Conservation (phyloP, 139 green algal species). For the Coelastrella sp. region DNA sequence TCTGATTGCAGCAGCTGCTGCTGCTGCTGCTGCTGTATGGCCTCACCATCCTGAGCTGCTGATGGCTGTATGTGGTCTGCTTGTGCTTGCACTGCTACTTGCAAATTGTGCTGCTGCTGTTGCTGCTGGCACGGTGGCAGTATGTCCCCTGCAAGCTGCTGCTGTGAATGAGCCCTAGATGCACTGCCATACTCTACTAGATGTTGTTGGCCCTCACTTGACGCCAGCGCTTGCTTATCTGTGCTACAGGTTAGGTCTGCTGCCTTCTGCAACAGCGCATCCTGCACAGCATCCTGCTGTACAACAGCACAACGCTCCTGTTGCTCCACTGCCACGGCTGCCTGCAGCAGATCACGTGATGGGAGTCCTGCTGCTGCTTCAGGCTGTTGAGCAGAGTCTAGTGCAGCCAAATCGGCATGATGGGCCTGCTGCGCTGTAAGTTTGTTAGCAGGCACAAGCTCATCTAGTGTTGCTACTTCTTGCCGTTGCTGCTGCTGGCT, state of each 20-base stretch:
- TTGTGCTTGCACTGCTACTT: background rate
- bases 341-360: background rate
- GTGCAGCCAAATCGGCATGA: no score
- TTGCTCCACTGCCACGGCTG: background rate
- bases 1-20: background rate
- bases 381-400: background rate
- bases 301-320: background rate
- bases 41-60: background rate
- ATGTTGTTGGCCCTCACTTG: background rate
- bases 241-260: background rate
- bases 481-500: background rate
- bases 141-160: slow-evolving; percentile 4
- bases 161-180: background rate
- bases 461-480: no score
- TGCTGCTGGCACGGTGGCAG: background rate
- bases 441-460: no score
- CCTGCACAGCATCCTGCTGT: background rate
- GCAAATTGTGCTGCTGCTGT: background rate
- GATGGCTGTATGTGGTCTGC: background rate
- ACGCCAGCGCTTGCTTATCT: background rate
- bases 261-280: background rate
- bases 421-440: no score
- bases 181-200: no score
- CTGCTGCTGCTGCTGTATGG: background rate
- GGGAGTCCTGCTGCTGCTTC: background rate